phyloP scores from a whole-genome alignment of 371 early-diverging fungal species.

The Apophysomyces variabilis region DNA sequence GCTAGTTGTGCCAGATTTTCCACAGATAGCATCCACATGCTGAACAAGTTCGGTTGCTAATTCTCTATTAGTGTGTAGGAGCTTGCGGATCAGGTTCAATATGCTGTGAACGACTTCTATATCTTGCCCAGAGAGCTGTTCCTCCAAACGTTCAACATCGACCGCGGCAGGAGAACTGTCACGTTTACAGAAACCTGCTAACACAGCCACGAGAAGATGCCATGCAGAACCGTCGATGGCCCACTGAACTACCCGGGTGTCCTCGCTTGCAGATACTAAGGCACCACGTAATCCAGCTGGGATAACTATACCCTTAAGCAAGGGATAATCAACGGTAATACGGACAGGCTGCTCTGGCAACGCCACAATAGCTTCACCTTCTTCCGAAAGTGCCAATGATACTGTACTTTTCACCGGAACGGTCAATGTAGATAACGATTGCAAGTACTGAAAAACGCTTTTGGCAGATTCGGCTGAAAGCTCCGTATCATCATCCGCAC shows the following conservation, averaged over 20 bases:
- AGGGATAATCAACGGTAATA: conserved; percentile 15
- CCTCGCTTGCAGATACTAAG: conserved; percentile 21
- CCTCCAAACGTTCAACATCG: conserved; percentile 28
- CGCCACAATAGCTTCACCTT: conserved; percentile 13
- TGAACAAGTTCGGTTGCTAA: conserved; percentile 27
- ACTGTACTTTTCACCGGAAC: conserved; percentile 22
- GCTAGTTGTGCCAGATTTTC: not conserved
- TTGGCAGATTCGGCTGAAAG: conserved; percentile 22
- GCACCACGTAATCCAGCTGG: conserved; percentile 27
- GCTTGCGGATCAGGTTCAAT: conserved; percentile 31
- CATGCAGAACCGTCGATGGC: conserved; percentile 35
- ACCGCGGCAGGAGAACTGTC: not conserved
- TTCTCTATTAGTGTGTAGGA: conserved; percentile 25
- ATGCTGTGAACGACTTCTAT: conserved; percentile 28
- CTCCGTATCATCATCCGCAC: conserved; percentile 1
- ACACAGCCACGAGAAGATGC: conserved; percentile 33
- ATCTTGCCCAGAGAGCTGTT: conserved; percentile 24
- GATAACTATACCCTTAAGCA: conserved; percentile 21
- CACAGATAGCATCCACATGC: conserved; percentile 31
- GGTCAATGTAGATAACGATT: conserved; percentile 24
- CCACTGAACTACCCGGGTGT: conserved; percentile 32
- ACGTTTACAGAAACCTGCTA: conserved; percentile 27
- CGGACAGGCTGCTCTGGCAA: conserved; percentile 21
- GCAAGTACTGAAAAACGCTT: conserved; percentile 35
- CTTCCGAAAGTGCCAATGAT: conserved; percentile 14